These are phyloP conservation scores for Auxenochlorella pyrenoidosa DNA, from an alignment of 139 green algal species.

Conservation along the genomic window DNA sequence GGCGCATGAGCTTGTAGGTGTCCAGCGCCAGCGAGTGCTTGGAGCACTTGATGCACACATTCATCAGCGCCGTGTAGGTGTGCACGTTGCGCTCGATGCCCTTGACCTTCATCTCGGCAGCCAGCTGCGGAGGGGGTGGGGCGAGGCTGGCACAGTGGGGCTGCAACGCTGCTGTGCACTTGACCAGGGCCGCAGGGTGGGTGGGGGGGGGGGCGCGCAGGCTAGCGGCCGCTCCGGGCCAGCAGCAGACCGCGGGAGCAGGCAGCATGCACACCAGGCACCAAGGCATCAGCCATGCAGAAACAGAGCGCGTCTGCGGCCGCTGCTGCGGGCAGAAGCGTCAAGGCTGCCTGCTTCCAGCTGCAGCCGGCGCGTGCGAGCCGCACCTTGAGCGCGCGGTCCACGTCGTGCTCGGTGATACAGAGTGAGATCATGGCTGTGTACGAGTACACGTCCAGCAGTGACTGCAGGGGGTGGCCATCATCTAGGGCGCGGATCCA, in stretches of 20 bases:
- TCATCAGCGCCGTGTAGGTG: slow-evolving; percentile 92
- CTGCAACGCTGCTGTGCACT: too few species aligned
- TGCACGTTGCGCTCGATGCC: slow-evolving; percentile 83
- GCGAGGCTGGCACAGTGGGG: not conserved
- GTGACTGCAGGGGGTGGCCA: slow-evolving; percentile 55
- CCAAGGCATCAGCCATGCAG: not conserved
- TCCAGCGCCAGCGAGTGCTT: slow-evolving; percentile 75
- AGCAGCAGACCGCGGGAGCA: too few species aligned
- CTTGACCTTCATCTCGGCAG: slow-evolving; percentile 72
- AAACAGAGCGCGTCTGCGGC: too few species aligned
- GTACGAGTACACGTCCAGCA: slow-evolving; percentile 88
- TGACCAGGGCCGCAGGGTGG: not conserved
- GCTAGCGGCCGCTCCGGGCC: too few species aligned
- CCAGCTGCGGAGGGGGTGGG: slow-evolving; percentile 50
- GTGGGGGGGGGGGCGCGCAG: not conserved
- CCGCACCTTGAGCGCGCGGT: slow-evolving; percentile 68
- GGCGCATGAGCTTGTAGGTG: slow-evolving; percentile 76
- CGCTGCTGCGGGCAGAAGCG: too few species aligned
- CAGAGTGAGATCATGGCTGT: slow-evolving; percentile 86
- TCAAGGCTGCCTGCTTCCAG: too few species aligned
- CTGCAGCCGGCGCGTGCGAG: too few species aligned
- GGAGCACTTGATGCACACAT: slow-evolving; percentile 85
- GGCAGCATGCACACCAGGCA: not conserved
- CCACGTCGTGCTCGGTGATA: slow-evolving; percentile 78
- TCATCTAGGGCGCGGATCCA: slow-evolving; percentile 65